phyloP scores from a whole-genome alignment of 2,329 filamentous ascomycete species.

The Clarireedia homoeocarpa region DNA sequence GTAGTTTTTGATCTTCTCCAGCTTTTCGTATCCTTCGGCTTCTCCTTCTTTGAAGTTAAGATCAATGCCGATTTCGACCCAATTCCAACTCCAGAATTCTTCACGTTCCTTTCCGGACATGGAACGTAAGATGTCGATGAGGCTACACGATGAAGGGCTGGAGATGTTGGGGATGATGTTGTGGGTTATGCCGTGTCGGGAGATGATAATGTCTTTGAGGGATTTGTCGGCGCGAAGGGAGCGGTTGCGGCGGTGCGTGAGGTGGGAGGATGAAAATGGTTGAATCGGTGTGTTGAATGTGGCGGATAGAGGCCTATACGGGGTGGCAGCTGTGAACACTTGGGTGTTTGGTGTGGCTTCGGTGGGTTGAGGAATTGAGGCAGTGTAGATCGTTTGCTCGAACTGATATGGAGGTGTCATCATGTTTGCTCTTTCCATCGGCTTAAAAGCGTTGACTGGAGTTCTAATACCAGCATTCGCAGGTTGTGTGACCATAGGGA shows the following conservation, averaged over 20 bases:
- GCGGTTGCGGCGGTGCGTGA: background rate
- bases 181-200: background rate
- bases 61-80: conserved; percentile 16
- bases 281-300: background rate
- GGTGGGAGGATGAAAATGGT: background rate
- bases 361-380: background rate
- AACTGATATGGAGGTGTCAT: too few relatives aligned
- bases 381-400: too few relatives aligned
- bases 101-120: conserved; percentile 9
- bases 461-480: too few relatives aligned
- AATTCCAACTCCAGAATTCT: conserved; percentile 12
- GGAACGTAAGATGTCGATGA: background rate
- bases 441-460: too few relatives aligned
- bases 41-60: conserved; percentile 1
- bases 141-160: background rate
- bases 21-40: background rate
- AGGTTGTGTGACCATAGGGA: too few relatives aligned
- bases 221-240: background rate
- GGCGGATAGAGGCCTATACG: background rate
- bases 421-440: too few relatives aligned
- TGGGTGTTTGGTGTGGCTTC: background rate
- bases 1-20: background rate
- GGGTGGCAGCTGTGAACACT: background rate
- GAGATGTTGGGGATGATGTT: background rate
- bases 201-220: background rate